Base-by-base conservation (phyloP, 495 filamentous ascomycete species). In the Penicilliopsis zonata region DNA sequence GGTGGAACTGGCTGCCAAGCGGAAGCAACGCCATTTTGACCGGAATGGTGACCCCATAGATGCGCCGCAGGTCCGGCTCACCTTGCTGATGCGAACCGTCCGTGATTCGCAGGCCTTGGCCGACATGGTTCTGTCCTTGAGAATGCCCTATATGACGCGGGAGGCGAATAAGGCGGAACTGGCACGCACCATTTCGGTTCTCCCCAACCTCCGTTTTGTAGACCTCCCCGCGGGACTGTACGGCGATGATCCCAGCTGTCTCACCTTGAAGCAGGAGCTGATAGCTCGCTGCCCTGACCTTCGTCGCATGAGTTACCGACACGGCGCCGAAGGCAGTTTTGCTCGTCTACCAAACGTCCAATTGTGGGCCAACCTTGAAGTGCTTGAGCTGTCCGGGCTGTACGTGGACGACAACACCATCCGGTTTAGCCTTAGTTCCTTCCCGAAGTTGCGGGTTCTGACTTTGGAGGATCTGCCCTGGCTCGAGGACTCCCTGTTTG, bases 131-230 rank as follows among this genome's bases (percentile, higher is more conserved):
- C 58, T 79, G 37, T 82, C 78, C 34, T 60, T 98, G 33, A 88
- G 94, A 59, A 78, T 82, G 44, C 83, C 90, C n/a, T 96, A 94
- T 53, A 94, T 94, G 90, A 79, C 85, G 28, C 76, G 90, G 26
- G 88, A 95, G 56, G 78, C 80, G 5, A 81, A 72, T 60, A 86
- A 86, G 52, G 65, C 81, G 21, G 80, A 84, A 36, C 71, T 94
- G 32, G 90, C 90, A 10, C 74, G 85, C 26, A 83, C 80, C 13
- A 78, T 95, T 22, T 83, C 82, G 20, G 80, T 90, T 1, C 61
- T 82, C n/a, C 82, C 83, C 13, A 80, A 86, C 39, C 66, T 96
- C 3, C 80, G 73, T 47, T 95, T 88, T 52, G 79, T 94, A 38
- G 90, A 98, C 55, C 64, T 98, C 9, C 88, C 90, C 9, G 42